phyloP scores from a whole-genome alignment of 2,329 filamentous ascomycete genomes.

The Aspergillus uvarum region DNA sequence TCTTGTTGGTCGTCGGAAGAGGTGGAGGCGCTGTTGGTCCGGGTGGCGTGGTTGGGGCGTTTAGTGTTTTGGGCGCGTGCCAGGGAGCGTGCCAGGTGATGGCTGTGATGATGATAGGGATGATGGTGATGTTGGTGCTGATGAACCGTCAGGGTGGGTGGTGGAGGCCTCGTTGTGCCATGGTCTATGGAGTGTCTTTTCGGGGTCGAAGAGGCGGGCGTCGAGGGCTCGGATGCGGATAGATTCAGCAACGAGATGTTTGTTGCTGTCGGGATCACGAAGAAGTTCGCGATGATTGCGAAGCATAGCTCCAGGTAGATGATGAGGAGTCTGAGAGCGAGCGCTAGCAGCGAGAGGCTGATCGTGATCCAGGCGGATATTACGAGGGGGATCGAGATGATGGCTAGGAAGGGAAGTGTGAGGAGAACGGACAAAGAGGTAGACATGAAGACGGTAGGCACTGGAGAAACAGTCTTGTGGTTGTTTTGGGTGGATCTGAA shows the following conservation, averaged over 20 bases:
- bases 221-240: slow-evolving; percentile 29
- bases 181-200: slow-evolving; percentile 28
- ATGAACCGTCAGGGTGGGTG: neutral
- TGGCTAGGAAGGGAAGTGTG: slow-evolving; percentile 61
- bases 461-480: neutral
- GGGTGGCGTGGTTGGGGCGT: neutral
- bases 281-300: slow-evolving; percentile 57
- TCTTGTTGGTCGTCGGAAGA: neutral
- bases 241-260: slow-evolving; percentile 32
- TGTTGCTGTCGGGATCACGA: slow-evolving; percentile 40
- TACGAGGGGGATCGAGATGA: slow-evolving; percentile 63
- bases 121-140: neutral
- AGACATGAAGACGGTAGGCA: slow-evolving; percentile 26
- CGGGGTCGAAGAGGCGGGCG: slow-evolving; percentile 21
- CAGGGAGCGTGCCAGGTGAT: neutral
- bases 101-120: neutral
- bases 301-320: slow-evolving; percentile 64
- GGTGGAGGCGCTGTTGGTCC: slow-evolving; percentile 5
- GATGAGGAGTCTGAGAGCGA: slow-evolving; percentile 60
- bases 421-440: slow-evolving; percentile 40
- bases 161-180: slow-evolving; percentile 6
- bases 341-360: slow-evolving; percentile 59
- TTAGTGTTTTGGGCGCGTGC: neutral
- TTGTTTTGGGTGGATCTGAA: neutral
- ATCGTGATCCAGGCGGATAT: slow-evolving; percentile 65